phyloP scores from a whole-genome alignment of 1,284 basidiomycete species.

The Vanrija pseudolonga region DNA sequence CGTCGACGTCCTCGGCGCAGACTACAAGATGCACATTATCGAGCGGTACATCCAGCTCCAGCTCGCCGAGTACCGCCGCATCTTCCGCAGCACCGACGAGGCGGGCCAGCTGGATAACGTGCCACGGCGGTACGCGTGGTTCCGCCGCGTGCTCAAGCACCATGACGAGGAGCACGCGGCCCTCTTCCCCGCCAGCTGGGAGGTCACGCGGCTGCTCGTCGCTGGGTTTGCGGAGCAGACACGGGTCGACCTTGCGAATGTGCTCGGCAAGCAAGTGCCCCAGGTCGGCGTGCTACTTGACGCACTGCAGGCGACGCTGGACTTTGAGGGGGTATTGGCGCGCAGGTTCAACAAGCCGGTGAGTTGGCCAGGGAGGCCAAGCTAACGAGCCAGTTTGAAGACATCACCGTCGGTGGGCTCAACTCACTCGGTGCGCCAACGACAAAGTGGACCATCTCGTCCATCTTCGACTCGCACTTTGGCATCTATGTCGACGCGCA shows the following conservation, averaged over 20 bases:
- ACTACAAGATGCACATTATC: constrained; percentile 67
- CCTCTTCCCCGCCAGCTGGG: constrained; percentile 79
- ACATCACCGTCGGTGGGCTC: constrained; percentile 26
- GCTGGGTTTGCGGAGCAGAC: constrained; percentile 83
- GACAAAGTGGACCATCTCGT: constrained; percentile 63
- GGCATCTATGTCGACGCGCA: constrained; percentile 92
- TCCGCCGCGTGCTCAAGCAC: constrained; percentile 78
- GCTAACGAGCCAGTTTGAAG: constrained; percentile 42
- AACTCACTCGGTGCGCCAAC: constrained; percentile 24
- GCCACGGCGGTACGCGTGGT: constrained; percentile 91
- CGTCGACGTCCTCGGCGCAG: constrained; percentile 77
- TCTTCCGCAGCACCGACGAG: constrained; percentile 88
- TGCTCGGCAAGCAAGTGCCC: constrained; percentile 53
- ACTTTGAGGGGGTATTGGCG: constrained; percentile 75
- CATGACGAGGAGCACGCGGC: constrained; percentile 82
- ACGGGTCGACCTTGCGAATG: constrained; percentile 52
- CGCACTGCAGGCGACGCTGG: constrained; percentile 73
- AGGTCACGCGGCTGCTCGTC: constrained; percentile 71
- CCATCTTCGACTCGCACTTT: constrained; percentile 88
- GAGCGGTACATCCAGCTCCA: constrained; percentile 88
- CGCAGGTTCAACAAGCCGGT: constrained; percentile 76
- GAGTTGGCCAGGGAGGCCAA: constrained; percentile 31
- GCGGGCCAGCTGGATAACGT: constrained; percentile 96
- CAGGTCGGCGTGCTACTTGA: constrained; percentile 76
- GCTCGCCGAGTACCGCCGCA: constrained; percentile 92